A percentile compares a stretch with the other conserved stretches of the same genome.
Conservation (phyloP, 352 stramenopile species). For the Thalassiosira mediterranea region DNA sequence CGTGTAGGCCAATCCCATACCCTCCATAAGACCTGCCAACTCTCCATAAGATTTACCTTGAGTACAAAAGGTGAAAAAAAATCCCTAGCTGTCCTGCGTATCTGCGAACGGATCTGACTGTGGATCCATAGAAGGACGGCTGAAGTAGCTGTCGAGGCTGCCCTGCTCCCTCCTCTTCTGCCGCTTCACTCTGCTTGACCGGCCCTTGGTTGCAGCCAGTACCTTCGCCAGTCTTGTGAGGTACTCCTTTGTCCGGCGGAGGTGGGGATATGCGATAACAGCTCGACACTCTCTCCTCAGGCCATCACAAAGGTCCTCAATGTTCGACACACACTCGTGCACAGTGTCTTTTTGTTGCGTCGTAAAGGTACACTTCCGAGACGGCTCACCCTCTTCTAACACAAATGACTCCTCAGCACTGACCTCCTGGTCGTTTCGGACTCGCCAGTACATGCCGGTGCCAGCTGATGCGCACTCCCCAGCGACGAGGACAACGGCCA, state of each 20-base stretch:
- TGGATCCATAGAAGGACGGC: too few species aligned
- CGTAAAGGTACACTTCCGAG: conserved; percentile 10
- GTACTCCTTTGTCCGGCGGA: conserved; percentile 44
- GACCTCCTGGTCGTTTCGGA: too few species aligned
- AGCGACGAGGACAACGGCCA: conserved; percentile 34
- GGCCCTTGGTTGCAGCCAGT: conserved; percentile 27
- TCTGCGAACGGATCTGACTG: not conserved
- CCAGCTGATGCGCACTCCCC: conserved; percentile 36
- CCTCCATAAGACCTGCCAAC: too few species aligned
- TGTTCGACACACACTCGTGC: conserved; percentile 35
- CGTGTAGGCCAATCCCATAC: too few species aligned
- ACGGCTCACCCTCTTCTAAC: not conserved
- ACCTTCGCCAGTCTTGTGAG: conserved; percentile 32
- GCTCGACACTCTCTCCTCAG: conserved; percentile 37
- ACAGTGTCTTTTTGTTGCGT: conserved; percentile 26
- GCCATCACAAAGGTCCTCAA: conserved; percentile 39
- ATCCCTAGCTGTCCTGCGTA: conserved; percentile 5
- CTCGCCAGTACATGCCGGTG: too few species aligned
- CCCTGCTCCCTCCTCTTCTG: conserved; percentile 34
- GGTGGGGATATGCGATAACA: conserved; percentile 45
- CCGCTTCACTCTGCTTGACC: conserved; percentile 34
- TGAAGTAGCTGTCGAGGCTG: conserved; percentile 34
- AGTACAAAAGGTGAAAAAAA: too few species aligned
- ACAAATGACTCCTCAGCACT: too few species aligned
- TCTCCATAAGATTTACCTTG: too few species aligned